phyloP scores from a whole-genome alignment of 768 basidiomycete genomes.

The Boletus reticulatus region DNA sequence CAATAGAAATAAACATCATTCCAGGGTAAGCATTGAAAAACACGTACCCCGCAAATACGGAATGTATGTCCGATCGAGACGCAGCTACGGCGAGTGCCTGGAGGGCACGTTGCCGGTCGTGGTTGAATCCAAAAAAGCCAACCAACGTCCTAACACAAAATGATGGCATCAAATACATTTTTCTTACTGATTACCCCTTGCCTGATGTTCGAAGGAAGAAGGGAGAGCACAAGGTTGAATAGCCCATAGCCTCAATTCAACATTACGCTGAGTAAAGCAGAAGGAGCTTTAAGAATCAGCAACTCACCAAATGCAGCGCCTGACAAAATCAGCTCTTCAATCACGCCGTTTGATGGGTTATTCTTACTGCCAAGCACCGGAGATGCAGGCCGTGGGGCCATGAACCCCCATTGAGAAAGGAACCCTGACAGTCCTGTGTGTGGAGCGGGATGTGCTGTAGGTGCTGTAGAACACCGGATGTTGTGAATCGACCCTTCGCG shows the following conservation, averaged over 20 bases:
- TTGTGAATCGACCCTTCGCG: constrained; percentile 32
- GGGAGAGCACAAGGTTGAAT: constrained; percentile 78
- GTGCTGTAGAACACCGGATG: constrained; percentile 17
- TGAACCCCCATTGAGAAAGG: constrained; percentile 37
- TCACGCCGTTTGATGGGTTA: constrained; percentile 45
- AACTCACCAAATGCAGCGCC: constrained; percentile 73
- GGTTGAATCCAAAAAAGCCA: constrained; percentile 76
- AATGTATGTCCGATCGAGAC: constrained; percentile 65
- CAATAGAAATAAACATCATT: neutral
- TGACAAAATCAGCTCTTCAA: constrained; percentile 72
- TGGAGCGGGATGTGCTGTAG: constrained; percentile 18
- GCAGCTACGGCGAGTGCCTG: constrained; percentile 69
- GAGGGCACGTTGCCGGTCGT: constrained; percentile 66
- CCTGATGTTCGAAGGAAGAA: constrained; percentile 76
- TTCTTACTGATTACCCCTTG: constrained; percentile 29
- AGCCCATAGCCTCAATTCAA: constrained; percentile 48
- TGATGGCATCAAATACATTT: neutral
- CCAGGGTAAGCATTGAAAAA: neutral
- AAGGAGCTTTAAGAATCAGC: neutral
- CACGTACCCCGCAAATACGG: constrained; percentile 71
- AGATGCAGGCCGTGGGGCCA: constrained; percentile 11
- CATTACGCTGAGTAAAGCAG: neutral
- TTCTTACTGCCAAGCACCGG: constrained; percentile 16
- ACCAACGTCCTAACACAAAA: constrained; percentile 54
- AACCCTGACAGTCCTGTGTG: constrained; percentile 29